Conservation (phyloP, 1,284 basidiomycete genomes). For the Apiotrichum mycotoxinovorans region DNA sequence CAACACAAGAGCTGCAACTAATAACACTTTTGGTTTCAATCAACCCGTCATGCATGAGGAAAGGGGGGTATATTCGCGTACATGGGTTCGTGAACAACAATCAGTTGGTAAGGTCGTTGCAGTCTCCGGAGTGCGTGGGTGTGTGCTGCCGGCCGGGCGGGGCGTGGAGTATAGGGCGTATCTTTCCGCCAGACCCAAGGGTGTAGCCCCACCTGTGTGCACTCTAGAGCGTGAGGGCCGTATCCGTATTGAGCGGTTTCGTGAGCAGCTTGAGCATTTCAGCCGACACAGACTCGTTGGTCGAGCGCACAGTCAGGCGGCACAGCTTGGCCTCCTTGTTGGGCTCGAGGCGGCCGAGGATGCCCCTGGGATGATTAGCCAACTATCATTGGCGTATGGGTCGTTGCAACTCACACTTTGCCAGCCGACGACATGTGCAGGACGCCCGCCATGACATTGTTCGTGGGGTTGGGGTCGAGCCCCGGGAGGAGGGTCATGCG, state of each 20-base stretch:
- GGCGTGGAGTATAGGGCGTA: too few species aligned
- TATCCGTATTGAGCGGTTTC: constrained; percentile 44
- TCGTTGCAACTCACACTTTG: constrained; percentile 60
- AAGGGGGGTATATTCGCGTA: constrained; percentile 1
- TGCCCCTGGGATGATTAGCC: constrained; percentile 60
- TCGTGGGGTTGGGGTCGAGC: constrained; percentile 75
- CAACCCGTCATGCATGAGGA: constrained; percentile 2
- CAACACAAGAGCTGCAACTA: too few species aligned
- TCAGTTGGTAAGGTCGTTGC: too few species aligned
- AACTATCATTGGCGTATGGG: too few species aligned
- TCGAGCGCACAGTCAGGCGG: constrained; percentile 89
- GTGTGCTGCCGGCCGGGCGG: too few species aligned
- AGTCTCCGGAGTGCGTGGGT: too few species aligned
- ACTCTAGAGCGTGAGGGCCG: constrained; percentile 15
- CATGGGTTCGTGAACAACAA: background rate
- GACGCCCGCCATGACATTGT: constrained; percentile 83
- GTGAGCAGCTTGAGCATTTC: constrained; percentile 63
- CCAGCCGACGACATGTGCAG: constrained; percentile 80
- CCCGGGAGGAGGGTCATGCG: constrained; percentile 71
- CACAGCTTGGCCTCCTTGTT: constrained; percentile 93
- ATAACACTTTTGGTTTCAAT: background rate
- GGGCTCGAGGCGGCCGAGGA: constrained; percentile 86
- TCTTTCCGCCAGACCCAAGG: too few species aligned
- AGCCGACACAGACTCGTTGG: constrained; percentile 83
- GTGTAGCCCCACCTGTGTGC: too few species aligned